These are phyloP conservation scores for Raffaelea albimanens DNA, from an alignment of 2,329 filamentous ascomycete genomes.

Conservation along the genomic window DNA sequence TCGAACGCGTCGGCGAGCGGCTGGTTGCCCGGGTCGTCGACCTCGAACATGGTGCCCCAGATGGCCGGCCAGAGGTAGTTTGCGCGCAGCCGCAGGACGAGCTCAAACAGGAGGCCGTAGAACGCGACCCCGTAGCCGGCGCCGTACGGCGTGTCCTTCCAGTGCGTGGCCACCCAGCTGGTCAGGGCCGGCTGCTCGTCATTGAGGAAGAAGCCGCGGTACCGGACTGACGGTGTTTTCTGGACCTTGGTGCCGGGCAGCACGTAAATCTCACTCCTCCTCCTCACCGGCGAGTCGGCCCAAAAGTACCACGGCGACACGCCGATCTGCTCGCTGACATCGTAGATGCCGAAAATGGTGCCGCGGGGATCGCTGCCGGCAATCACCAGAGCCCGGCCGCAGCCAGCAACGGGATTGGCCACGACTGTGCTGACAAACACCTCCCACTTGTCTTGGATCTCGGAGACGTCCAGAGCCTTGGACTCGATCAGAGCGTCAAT, in stretches of 20 bases:
- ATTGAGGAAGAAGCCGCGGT: constrained; percentile 62
- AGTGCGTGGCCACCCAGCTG: constrained; percentile 47
- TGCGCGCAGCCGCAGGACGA: constrained; percentile 58
- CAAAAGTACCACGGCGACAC: constrained; percentile 64
- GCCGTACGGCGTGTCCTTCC: constrained; percentile 32
- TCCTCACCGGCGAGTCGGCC: constrained; percentile 49
- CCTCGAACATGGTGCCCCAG: constrained; percentile 63
- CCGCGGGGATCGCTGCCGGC: constrained; percentile 56
- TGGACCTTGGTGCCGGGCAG: constrained; percentile 41
- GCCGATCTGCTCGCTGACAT: constrained; percentile 63
- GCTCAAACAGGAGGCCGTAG: constrained; percentile 60
- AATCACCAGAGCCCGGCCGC: constrained; percentile 53
- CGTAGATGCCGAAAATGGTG: constrained; percentile 62
- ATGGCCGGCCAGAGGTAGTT: constrained; percentile 64
- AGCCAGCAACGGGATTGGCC: constrained; percentile 44
- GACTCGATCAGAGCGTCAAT: constrained; percentile 48
- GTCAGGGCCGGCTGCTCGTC: constrained; percentile 61
- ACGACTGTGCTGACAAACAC: constrained; percentile 54
- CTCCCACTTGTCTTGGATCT: constrained; percentile 58
- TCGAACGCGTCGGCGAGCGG: constrained; percentile 64
- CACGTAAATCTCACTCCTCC: constrained; percentile 44
- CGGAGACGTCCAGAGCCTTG: constrained; percentile 47
- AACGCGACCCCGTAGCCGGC: constrained; percentile 50
- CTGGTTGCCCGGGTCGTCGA: constrained; percentile 61
- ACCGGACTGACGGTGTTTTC: constrained; percentile 56